Base-by-base conservation (phyloP, 2,329 filamentous ascomycete species). In the Aspergillus pseudonomiae region DNA sequence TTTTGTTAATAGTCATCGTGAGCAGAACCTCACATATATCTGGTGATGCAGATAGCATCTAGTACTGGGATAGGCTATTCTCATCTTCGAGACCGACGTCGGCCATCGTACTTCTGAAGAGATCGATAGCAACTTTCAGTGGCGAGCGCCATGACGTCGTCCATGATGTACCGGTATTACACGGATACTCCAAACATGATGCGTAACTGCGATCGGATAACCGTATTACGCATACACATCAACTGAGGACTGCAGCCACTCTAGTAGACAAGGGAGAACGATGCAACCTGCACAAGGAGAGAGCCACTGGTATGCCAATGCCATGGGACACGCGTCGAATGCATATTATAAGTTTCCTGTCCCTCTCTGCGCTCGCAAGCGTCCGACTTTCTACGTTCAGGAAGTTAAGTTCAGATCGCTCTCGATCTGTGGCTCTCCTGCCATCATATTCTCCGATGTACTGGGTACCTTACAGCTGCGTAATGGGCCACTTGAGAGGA, bases 181-280 rank as follows among this genome's bases (percentile, higher is more conserved):
- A 1, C 7, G 2, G 16, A n/a, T 36, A 36, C 34, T 6, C 5
- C 6, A 36, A 6, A 6, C 0, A 16, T 6, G 6, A 1, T 0
- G 39, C 39, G 3, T 41, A 41, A 10, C 3, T 4, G 2, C 6
- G 16, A 6, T 41, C 39, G 19, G 12, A 41, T 10, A 14, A 7
- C 0, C 1, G 39, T 41, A 41, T 41, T 41, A 41, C 39, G 6
- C 4, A n/a, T 41, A 41, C 36, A 41, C 2, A 41, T 41, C 12
- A 14, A 14, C 34, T 36, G 34, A 36, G 12, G 36, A 1, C 16
- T 19, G 19, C 36, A 19, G 36, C 36, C 3, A 41, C 16, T 41
- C 2, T 9, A 19, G 16, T 16, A 36, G 34, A 36, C 34, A 14
- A 36, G 34, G 36, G 16, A 1, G 36, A 39, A 39, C 16, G 36